Percentiles rank a stretch among this genome's conserved stretches.
Conservation (phyloP, 2,329 filamentous ascomycete species). For the Verticillium zaregamsianum region DNA sequence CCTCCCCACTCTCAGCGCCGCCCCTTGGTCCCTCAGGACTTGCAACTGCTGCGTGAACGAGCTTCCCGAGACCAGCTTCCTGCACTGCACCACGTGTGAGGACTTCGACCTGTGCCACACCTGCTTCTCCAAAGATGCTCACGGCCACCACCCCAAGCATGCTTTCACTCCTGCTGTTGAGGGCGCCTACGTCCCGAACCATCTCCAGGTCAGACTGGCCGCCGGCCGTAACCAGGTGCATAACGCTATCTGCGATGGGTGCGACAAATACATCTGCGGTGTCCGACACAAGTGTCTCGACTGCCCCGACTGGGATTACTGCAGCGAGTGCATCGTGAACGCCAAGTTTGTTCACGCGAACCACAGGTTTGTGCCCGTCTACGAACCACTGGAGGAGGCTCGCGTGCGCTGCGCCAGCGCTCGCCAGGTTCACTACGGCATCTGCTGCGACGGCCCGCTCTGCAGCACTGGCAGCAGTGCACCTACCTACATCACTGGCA, state of each 20-base stretch:
- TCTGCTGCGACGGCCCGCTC: constrained; percentile 91
- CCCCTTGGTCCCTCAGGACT: constrained; percentile 50
- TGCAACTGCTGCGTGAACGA: constrained; percentile 66
- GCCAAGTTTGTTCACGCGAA: constrained; percentile 68
- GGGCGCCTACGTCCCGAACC: constrained; percentile 55
- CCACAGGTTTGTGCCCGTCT: constrained; percentile 87
- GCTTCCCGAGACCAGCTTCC: constrained; percentile 71
- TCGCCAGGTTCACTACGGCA: constrained; percentile 67
- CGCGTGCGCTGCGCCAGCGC: constrained; percentile 28
- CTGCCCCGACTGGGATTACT: constrained; percentile 98
- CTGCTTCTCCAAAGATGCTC: constrained; percentile 72
- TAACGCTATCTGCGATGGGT: constrained; percentile 90
- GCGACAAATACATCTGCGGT: constrained; percentile 81
- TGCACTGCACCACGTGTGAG: constrained; percentile 79
- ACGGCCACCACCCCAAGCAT: constrained; percentile 90
- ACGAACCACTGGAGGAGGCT: constrained; percentile 57
- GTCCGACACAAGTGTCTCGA: constrained; percentile 94
- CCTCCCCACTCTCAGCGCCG: constrained; percentile 3
- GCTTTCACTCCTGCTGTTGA: constrained; percentile 66
- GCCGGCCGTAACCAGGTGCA: constrained; percentile 80
- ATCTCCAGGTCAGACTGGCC: constrained; percentile 64
- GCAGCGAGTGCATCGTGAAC: constrained; percentile 66
- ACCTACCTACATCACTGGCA: constrained; percentile 71
- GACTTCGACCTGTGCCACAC: constrained; percentile 89
- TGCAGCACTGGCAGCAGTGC: constrained; percentile 56